Conservation (phyloP, 2,329 filamentous ascomycete species). For the Dactylellina haptotyla region DNA sequence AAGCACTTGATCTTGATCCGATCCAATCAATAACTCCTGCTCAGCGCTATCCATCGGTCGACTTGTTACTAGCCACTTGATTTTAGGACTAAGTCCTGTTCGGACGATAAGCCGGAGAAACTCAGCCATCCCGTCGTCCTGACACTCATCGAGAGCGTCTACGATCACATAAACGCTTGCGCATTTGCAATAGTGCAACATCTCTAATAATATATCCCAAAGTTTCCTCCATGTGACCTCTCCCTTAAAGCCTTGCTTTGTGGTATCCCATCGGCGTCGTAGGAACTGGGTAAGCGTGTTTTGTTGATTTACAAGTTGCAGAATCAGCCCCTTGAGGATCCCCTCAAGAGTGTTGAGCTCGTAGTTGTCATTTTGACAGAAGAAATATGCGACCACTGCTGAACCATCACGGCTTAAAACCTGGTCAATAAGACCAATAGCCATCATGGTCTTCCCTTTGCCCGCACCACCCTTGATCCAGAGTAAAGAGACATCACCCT, state of each 20-base stretch:
- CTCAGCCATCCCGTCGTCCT: background rate
- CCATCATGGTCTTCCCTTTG: constrained; percentile 63
- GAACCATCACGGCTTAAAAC: too few species aligned
- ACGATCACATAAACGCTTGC: background rate
- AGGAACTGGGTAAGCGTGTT: too few species aligned
- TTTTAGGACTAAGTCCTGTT: background rate
- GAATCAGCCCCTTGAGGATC: background rate
- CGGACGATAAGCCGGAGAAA: background rate
- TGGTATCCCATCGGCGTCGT: background rate
- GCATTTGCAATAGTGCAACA: background rate
- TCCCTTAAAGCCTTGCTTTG: background rate
- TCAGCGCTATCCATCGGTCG: background rate
- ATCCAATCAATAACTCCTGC: background rate
- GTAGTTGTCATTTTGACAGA: too few species aligned
- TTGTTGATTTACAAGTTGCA: background rate
- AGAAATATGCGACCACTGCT: too few species aligned
- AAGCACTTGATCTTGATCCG: background rate
- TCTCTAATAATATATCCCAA: background rate
- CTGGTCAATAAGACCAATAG: too few species aligned
- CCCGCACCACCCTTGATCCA: constrained; percentile 61
- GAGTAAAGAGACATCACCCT: constrained; percentile 58
- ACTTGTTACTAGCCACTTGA: background rate
- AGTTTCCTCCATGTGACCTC: background rate
- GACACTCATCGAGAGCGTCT: background rate
- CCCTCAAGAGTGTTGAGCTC: too few species aligned